phyloP scores from a whole-genome alignment of 331 rosid genomes.

The Erythrophleum ivorense region DNA sequence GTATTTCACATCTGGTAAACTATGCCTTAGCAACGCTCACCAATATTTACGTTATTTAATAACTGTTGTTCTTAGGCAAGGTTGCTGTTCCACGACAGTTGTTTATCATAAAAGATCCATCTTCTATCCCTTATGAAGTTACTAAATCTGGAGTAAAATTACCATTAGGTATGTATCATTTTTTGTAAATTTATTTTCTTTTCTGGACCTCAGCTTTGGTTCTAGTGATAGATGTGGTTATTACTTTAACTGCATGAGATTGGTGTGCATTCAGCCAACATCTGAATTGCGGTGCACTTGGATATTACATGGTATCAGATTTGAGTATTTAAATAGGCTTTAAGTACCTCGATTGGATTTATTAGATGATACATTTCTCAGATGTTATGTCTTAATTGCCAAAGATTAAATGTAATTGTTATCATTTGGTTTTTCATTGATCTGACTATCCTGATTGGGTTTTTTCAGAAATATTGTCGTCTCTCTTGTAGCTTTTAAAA shows the following conservation, averaged over 20 bases:
- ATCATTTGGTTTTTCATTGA: neutral
- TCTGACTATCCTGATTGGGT: neutral
- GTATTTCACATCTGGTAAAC: slow-evolving; percentile 12
- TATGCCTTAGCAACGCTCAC: neutral
- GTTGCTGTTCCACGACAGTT: slow-evolving; percentile 65
- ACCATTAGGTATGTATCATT: slow-evolving; percentile 52
- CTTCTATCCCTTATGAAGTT: slow-evolving; percentile 56
- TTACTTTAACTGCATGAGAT: neutral
- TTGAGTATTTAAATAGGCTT: neutral
- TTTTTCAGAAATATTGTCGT: slow-evolving; percentile 10
- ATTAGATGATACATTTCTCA: neutral
- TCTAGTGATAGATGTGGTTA: neutral
- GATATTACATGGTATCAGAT: neutral
- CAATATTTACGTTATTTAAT: neutral
- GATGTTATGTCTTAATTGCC: slow-evolving; percentile 1
- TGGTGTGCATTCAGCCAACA: neutral
- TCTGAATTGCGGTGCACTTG: neutral
- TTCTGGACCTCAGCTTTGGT: neutral
- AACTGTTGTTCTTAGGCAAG: slow-evolving; percentile 46
- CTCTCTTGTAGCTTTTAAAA: slow-evolving; percentile 13
- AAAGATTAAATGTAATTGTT: neutral
- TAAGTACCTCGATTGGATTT: neutral
- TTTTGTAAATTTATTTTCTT: neutral
- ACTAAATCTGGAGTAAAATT: slow-evolving; percentile 57
- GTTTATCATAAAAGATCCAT: slow-evolving; percentile 54